phyloP scores from a whole-genome alignment of 2,329 filamentous ascomycete species.

The Pseudogymnoascus sp. region DNA sequence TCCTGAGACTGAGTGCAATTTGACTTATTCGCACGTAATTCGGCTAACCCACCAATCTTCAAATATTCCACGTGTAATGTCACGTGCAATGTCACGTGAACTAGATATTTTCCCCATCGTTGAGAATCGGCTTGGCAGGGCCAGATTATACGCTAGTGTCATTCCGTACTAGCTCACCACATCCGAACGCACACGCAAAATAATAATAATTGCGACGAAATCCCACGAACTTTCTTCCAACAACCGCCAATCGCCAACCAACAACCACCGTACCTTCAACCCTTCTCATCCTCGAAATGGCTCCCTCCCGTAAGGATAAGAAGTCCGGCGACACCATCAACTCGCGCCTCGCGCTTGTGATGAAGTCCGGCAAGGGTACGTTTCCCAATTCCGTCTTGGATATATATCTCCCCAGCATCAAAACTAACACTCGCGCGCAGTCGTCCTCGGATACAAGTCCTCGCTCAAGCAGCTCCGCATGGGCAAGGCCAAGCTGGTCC shows the following conservation, averaged over 20 bases:
- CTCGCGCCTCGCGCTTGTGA: slow-evolving; percentile 53
- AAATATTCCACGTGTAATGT: neutral
- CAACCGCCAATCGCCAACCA: slow-evolving; percentile 17
- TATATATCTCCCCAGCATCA: neutral
- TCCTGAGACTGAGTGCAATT: neutral
- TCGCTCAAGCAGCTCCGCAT: slow-evolving; percentile 84
- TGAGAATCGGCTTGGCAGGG: neutral
- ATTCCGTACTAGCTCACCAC: neutral
- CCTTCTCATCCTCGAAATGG: slow-evolving; percentile 40
- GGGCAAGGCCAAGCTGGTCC: slow-evolving; percentile 98
- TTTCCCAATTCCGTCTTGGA: slow-evolving; percentile 9
- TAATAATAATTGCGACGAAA: slow-evolving; percentile 27
- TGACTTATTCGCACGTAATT: neutral
- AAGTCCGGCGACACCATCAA: slow-evolving; percentile 75
- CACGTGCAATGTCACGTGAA: neutral
- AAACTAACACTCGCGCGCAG: slow-evolving; percentile 32
- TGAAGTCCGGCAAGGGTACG: slow-evolving; percentile 56
- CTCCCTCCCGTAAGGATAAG: slow-evolving; percentile 69
- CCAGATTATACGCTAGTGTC: neutral
- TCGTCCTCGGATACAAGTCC: slow-evolving; percentile 85
- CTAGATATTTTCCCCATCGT: too few relatives aligned
- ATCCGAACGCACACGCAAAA: slow-evolving; percentile 6
- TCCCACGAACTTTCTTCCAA: slow-evolving; percentile 33
- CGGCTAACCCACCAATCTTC: neutral
- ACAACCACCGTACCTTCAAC: slow-evolving; percentile 30